Base-by-base conservation (phyloP, 225 moss, liverwort and hornwort genomes). In the Marchantia paleacea region DNA sequence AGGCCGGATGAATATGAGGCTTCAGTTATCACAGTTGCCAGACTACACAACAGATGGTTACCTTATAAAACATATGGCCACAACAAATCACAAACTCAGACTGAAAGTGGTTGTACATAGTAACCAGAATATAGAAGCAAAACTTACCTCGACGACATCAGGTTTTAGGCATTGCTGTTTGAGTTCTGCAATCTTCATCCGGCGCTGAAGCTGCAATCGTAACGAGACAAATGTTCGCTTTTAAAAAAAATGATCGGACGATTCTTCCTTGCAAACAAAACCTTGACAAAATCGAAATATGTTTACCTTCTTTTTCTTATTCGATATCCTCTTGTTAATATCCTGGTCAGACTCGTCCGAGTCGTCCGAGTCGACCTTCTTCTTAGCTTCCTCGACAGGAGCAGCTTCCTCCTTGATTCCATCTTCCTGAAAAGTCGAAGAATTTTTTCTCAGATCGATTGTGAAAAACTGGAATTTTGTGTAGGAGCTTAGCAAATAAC, bases 111-210 rank as follows among this genome's bases (percentile, higher is more conserved):
- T 62, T 13, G 54, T 25, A 14, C 0, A 24, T 14, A 2, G 7
- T 6, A 13, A 28, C 24, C 8, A 25, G 15, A 14, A 54, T 54
- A 25, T 4, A 28, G 52, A 55, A 7, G 31, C 51, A 3, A 30
- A 20, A 31, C 73, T 82, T 81, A 99, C 97, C 99, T 99, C 99
- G 76, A 99, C 99, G 66, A 99, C 99, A 79, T 99, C 99, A 69
- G 99, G 99, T 87, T 99, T 99, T 85, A 95, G 83, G 72, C 95
- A 99, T 75, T 99, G 95, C 80, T 99, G 95, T 87, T 99, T 99
- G 11, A 99, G 94, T 86, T 95, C 99, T 22, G 99, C 99, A 89
- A 99, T 95, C 82, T 95, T 99, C 99, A 99, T 99, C 68, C 99
- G 90, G 71, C 99, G 87, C 84, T 95, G 95, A 80, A 94, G 83